Percentiles rank a stretch among this genome's conserved stretches.
These are phyloP conservation scores for Neurospora discreta DNA, from an alignment of 495 filamentous ascomycete species.

Conservation along the genomic window DNA sequence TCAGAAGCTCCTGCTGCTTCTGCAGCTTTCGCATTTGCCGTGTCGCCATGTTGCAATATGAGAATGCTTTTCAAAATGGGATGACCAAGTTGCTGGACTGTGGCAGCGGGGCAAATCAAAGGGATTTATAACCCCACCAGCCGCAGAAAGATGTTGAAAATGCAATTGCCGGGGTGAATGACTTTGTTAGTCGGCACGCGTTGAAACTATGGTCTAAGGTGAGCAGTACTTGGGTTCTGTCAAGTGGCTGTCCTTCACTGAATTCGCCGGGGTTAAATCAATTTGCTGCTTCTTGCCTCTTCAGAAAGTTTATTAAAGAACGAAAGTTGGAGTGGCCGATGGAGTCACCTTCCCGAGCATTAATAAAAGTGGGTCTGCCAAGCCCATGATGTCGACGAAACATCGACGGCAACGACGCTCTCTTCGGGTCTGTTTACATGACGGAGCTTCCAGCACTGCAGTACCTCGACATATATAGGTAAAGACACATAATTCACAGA, in stretches of 20 bases:
- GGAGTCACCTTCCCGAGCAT: background rate
- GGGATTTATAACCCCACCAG: background rate
- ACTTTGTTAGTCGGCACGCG: background rate
- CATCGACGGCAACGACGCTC: background rate
- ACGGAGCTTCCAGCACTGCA: background rate
- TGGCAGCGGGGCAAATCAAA: background rate
- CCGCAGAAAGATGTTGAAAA: background rate
- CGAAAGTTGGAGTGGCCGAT: background rate
- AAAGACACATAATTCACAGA: background rate
- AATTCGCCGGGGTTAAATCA: background rate
- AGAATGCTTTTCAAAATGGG: constrained; percentile 2
- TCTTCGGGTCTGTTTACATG: background rate
- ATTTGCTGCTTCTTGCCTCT: background rate
- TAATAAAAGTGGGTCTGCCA: background rate
- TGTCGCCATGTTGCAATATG: constrained; percentile 52
- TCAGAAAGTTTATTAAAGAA: background rate
- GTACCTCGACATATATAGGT: too few species aligned
- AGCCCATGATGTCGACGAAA: background rate
- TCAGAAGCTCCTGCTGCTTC: constrained; percentile 50
- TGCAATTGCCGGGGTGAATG: background rate
- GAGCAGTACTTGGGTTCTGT: background rate
- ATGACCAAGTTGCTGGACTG: background rate
- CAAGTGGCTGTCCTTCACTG: background rate
- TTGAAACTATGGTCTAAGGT: background rate
- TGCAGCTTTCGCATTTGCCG: constrained; percentile 70